Evolutionary conservation across 441 rosid genomes (phyloP).

Genomic region (Pelargonium australe): DNA sequence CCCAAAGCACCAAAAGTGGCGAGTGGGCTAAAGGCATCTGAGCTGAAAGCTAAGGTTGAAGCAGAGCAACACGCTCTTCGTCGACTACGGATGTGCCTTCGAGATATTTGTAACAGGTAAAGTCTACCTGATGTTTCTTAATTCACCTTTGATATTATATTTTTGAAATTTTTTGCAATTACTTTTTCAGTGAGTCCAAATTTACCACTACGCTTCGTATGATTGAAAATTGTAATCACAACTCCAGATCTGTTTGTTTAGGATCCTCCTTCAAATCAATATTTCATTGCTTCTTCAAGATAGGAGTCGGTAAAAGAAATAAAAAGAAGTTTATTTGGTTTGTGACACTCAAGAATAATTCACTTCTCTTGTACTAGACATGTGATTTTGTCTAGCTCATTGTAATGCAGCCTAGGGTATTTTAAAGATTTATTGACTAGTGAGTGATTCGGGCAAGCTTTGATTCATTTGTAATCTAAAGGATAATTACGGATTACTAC

Average conservation of each 20-base stretch:
- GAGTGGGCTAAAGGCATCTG: slow-evolving; percentile 86
- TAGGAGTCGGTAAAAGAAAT: not conserved
- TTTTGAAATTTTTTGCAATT: not conserved
- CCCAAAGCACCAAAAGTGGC: slow-evolving; percentile 77
- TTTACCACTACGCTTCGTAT: not conserved
- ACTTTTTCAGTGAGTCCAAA: not conserved
- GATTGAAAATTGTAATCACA: not conserved
- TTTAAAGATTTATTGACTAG: not conserved
- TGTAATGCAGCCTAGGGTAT: not conserved
- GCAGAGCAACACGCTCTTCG: slow-evolving; percentile 99
- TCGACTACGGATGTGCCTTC: slow-evolving; percentile 94
- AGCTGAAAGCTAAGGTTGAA: slow-evolving; percentile 87
- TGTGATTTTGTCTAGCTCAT: not conserved
- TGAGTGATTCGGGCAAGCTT: not conserved
- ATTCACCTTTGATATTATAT: not conserved
- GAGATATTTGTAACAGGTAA: slow-evolving; percentile 98
- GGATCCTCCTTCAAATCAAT: no score
- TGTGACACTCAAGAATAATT: not conserved
- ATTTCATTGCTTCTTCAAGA: not conserved
- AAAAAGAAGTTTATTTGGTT: not conserved
- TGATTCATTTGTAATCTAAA: not conserved
- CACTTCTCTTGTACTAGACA: not conserved
- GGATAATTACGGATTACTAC: no score
- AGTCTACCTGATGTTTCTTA: not conserved
- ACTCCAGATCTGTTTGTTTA: not conserved